Evolutionary conservation across 176 grass and related monocot genomes (phyloP), one percentile per base, ranked within the genome.

Genomic region (Triticum dicoccoides): DNA sequence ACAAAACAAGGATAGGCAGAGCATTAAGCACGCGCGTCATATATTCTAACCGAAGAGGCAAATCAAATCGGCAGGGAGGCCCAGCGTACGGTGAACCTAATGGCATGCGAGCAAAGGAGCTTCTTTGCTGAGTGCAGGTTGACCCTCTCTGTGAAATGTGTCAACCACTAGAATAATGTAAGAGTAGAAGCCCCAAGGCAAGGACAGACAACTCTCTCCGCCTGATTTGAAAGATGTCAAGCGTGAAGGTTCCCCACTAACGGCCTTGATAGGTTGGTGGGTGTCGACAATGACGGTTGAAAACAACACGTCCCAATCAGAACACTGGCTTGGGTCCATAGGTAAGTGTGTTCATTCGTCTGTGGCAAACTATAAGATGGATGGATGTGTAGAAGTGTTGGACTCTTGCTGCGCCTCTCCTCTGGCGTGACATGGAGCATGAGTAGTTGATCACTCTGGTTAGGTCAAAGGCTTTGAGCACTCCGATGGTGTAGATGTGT

Each of bases 151-250:
- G 62, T 52, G 80, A 87, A 73, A 84, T 87, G 89, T 91, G 85
- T 84, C 89, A 91, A 91, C 89, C 89, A 91, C 85, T 84, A 84
- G 68, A 87, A 91, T 91, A 87, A 84, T 80, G 76, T 84, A 91
- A 91, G 67, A 83, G 76, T 37, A 84, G 85, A 80, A 84, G 76
- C 35, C 66, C 47, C 47, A 66, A 87, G 49, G 45, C 59, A 80
- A 91, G 68, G 85, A 84, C 89, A 87, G 81, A 80, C 75, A 91
- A 49, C 68, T 87, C 69, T 51, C 51, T 80, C 75, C 79, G 58
- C 80, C 69, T 82, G 74, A 69, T 80, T 76, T 76, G 69, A 91
- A 84, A 84, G 85, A 69, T 84, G 75, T 69, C 68, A 30, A 84
- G 89, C 89, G 81, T 91, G 89, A 84, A 84, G 85, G 68, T 51